Conservation (phyloP, 208 protist genomes). For the Acanthamoeba polyphaga region DNA sequence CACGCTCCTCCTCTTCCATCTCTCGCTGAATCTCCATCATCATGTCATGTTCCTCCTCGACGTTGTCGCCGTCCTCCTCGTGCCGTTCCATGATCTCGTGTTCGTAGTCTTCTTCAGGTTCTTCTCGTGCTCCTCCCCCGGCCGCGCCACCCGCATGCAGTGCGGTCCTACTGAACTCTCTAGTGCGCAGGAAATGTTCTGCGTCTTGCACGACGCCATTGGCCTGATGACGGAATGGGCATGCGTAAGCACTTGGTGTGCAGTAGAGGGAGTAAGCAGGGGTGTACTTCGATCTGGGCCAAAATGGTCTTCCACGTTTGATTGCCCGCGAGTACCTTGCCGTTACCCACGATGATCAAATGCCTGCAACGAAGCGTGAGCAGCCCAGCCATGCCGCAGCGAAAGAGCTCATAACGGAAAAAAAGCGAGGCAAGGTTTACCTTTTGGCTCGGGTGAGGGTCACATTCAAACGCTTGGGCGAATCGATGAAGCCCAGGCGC, state of each 20-base stretch:
- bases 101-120: background rate
- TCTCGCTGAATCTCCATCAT: constrained; percentile 12
- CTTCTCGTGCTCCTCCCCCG: background rate
- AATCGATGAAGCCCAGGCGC: constrained; percentile 88
- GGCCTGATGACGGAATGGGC: background rate
- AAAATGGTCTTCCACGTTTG: constrained; percentile 81
- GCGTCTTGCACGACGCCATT: constrained; percentile 31
- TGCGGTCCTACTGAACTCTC: background rate
- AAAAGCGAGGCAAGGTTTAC: background rate
- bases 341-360: constrained; percentile 84
- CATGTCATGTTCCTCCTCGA: constrained; percentile 16
- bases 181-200: constrained; percentile 34
- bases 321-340: constrained; percentile 67
- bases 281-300: background rate
- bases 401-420: too few relatives aligned
- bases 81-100: background rate
- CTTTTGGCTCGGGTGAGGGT: constrained; percentile 87
- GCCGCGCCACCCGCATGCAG: background rate
- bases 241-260: background rate
- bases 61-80: background rate
- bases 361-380: constrained; percentile 62
- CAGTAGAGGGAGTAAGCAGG: background rate
- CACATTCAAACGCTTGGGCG: constrained; percentile 88
- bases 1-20: constrained; percentile 38
- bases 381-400: background rate